Base-by-base conservation (phyloP, 805 yeast genomes). In the Saccharomycodes ludwigii region DNA sequence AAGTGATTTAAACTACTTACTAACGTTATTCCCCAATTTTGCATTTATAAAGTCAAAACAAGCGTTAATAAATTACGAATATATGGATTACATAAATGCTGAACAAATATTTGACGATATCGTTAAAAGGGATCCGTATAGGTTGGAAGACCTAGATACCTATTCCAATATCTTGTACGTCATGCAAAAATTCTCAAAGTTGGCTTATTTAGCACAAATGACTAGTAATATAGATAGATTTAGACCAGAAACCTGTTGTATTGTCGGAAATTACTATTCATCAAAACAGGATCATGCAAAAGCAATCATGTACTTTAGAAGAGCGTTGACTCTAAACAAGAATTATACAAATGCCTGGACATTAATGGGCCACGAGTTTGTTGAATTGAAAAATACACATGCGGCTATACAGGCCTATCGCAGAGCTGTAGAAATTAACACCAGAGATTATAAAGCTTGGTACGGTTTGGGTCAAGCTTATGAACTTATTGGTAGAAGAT, bases 401-500 rank as follows among this genome's bases (percentile, higher is more conserved):
- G 97, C 97, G 1, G 98, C 98, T 1, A 91, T 91, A 33, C 96
- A 88, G 59, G 76, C 93, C 36, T 91, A 91, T 50, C 61, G 97
- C 42, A 61, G 94, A 27, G 99, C 97, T 0, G 88, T 86, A 1
- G 95, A 85, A 50, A 76, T 86, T 3, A 83, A 82, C 47, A 69
- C 75, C 27, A 77, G 80, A 47, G 98, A 91, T 51, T 93, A 81
- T 52, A 64, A 95, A 31, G 97, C 97, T 0, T 91, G 98, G 99
- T 91, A 88, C 54, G 98, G 98, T 2, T 62, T 91, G 32, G 99
- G 98, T 1, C 97, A 91, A 56, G 97, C 97, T 1, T 91, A 91
- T 51, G 98, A 91, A 53, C 94, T 91, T 8, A 60, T 88, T 34
- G 96, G 88, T 43, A 88, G 88, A 95, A 91, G 83, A 50, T 62